These are phyloP conservation scores for Trypethelium eluteriae DNA, from an alignment of 495 filamentous ascomycete species.

Conservation along the genomic window DNA sequence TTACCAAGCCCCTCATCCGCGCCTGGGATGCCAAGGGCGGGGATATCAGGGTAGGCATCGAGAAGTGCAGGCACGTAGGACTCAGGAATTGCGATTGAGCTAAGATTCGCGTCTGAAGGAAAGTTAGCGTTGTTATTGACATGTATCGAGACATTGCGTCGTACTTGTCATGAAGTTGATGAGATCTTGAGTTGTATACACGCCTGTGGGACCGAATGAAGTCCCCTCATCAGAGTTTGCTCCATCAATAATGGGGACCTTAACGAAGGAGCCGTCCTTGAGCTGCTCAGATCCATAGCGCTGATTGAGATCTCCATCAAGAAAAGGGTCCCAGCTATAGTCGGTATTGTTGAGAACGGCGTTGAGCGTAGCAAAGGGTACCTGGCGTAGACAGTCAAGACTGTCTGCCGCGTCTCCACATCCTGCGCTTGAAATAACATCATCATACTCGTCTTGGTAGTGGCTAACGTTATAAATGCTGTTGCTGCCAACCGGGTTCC, in stretches of 20 bases:
- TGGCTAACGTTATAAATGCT: constrained; percentile 19
- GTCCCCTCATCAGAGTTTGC: constrained; percentile 58
- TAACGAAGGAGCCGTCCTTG: constrained; percentile 42
- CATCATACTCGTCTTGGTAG: constrained; percentile 36
- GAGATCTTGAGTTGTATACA: constrained; percentile 43
- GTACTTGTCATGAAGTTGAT: constrained; percentile 28
- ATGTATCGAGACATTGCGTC: constrained; percentile 18
- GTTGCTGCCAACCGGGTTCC: constrained; percentile 31
- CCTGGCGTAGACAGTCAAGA: constrained; percentile 43
- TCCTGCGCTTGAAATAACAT: constrained; percentile 35
- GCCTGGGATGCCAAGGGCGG: constrained; percentile 27
- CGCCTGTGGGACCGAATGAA: constrained; percentile 43
- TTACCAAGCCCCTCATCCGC: constrained; percentile 21
- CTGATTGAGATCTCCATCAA: constrained; percentile 47
- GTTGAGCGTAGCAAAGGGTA: constrained; percentile 51
- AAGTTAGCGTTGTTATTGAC: constrained; percentile 12
- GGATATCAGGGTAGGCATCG: constrained; percentile 31
- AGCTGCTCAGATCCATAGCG: constrained; percentile 33
- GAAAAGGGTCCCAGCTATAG: constrained; percentile 37
- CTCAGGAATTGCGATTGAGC: constrained; percentile 45
- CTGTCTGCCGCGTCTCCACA: constrained; percentile 36
- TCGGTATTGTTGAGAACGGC: constrained; percentile 44
- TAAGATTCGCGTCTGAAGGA: background rate
- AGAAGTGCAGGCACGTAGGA: constrained; percentile 38
- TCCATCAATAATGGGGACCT: constrained; percentile 52